Evolutionary conservation across 306 rosid genomes (phyloP), one percentile per base, ranked within the genome.

Genomic region (Vigna radiata): DNA sequence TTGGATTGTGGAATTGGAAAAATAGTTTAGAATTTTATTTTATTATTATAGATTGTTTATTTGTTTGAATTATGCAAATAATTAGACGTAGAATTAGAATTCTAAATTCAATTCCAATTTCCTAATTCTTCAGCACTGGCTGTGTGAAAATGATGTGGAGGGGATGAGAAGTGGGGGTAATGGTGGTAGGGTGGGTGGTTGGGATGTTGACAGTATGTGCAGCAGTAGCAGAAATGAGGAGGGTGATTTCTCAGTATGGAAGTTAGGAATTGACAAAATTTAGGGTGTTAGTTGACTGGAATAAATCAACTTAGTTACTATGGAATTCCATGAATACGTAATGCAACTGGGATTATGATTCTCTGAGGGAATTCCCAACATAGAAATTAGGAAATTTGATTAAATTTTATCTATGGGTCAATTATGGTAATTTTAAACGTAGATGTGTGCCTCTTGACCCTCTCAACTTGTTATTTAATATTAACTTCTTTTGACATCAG

Each of bases 401-500:
- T 21, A 33, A 52, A 33, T 17, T 62, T 8, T 10, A 8, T 31
- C 21, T 17, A 12, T 58, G 68, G 15, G 47, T 62, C 47, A 33
- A 16, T 36, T 62, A 23, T 62, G 60, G 14, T 55, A 27, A 50
- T 70, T 63, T 64, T 31, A 48, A 56, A 78, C 48, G 25, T 68
- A 21, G 50, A 58, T 78, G 18, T 49, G 50, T 63, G 13, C 33
- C 31, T 29, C 43, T 59, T 58, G 41, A 49, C 48, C 61, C 53
- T 59, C 27, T 19, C 60, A 62, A 66, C 55, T 41, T 56, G 46
- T 76, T 48, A 70, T 29, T 58, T 31, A 16, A 14, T 60, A 29
- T 72, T 66, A 54, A 37, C 31, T 63, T 60, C 46, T 74, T 48
- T 80, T 76, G 77, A 52, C 60, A 64, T 81, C 82, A 94, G 98